Conservation (phyloP, 129 eudicot species). For the Kitagawia praeruptora region DNA sequence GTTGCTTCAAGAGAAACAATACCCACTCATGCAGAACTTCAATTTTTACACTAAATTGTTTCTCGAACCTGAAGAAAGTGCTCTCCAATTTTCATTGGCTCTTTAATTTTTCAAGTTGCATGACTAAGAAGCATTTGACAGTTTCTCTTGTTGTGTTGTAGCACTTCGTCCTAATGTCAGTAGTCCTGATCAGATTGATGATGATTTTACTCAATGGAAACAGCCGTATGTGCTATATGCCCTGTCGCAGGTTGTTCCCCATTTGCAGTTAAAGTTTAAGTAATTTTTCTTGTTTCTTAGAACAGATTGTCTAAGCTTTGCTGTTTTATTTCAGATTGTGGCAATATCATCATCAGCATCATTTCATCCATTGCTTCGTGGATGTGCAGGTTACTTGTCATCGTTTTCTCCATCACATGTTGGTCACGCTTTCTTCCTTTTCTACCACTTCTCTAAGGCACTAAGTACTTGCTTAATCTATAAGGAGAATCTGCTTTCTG, state of each 20-base stretch:
- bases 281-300: neutral
- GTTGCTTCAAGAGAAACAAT: neutral
- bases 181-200: conserved; percentile 59
- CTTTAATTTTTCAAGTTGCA: neutral
- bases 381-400: conserved; percentile 94
- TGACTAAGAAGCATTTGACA: neutral
- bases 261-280: conserved; percentile 5
- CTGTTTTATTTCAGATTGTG: conserved; percentile 60
- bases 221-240: conserved; percentile 89
- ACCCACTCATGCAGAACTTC: neutral
- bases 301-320: conserved; percentile 1
- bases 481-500: neutral
- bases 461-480: neutral
- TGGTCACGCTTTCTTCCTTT: conserved; percentile 26
- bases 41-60: neutral
- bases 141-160: conserved; percentile 20
- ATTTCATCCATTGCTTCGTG: conserved; percentile 81
- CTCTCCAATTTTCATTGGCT: neutral
- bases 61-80: neutral
- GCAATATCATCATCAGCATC: conserved; percentile 61
- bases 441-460: neutral
- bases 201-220: conserved; percentile 75
- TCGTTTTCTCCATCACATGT: conserved; percentile 91
- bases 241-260: conserved; percentile 58
- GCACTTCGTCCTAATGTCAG: conserved; percentile 90